These are phyloP conservation scores for Trifolium pratense DNA, from an alignment of 306 rosid species.

Conservation along the genomic window DNA sequence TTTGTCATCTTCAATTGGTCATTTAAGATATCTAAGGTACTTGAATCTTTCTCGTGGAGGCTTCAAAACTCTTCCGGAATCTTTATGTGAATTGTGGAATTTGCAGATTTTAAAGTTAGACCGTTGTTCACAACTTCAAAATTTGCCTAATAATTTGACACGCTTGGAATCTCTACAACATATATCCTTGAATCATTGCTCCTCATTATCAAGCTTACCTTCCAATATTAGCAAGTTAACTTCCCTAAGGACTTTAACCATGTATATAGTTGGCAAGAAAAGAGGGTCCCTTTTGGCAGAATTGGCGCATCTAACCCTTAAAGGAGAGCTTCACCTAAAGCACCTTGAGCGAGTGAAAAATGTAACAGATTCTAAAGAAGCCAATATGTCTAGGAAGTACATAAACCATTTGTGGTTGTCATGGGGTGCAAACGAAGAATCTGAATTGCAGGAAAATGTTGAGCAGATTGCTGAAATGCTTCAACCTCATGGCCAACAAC, in stretches of 20 bases:
- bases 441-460: no score
- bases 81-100: background rate
- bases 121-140: background rate
- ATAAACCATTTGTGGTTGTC: no score
- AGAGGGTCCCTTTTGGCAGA: background rate
- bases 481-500: no score
- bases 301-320: background rate
- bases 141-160: background rate
- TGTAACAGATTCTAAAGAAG: no score
- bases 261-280: background rate
- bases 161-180: background rate
- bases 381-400: no score
- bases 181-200: background rate
- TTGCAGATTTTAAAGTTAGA: background rate
- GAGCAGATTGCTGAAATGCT: no score
- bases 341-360: no score
- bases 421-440: no score
- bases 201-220: background rate
- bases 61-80: background rate
- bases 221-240: background rate
- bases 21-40: background rate
- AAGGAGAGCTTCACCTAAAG: no score
- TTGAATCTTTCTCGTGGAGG: background rate
- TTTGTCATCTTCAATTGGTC: background rate
- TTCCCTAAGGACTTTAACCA: background rate